A percentile compares a stretch with the other conserved stretches of the same genome.
Evolutionary conservation across 2,329 filamentous ascomycete genomes (phyloP).

Genomic region (Pochonia chlamydosporia): DNA sequence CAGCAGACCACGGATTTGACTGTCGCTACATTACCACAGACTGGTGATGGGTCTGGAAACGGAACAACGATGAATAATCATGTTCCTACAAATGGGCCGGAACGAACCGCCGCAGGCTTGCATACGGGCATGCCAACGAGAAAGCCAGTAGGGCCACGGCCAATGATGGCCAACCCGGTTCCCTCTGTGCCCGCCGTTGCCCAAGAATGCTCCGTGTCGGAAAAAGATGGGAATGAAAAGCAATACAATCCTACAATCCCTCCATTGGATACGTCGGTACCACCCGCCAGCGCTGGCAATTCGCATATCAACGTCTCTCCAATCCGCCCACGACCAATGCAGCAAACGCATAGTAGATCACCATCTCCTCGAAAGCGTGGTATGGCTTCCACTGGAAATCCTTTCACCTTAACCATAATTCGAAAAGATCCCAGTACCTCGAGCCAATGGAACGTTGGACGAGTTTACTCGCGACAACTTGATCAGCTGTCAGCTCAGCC

Average conservation of each 20-base stretch:
- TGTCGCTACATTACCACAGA: not conserved
- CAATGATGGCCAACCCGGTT: slow-evolving; percentile 6
- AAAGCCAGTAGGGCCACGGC: slow-evolving; percentile 23
- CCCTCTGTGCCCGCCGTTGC: not conserved
- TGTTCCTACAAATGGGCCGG: not conserved
- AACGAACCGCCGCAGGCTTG: slow-evolving; percentile 10
- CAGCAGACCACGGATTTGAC: not conserved
- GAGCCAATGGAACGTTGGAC: slow-evolving; percentile 71
- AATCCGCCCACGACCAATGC: not conserved
- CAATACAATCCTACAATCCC: not conserved
- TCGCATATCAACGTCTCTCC: not conserved
- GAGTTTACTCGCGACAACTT: slow-evolving; percentile 50
- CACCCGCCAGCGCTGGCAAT: not conserved
- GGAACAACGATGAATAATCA: slow-evolving; percentile 3
- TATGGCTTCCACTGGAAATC: slow-evolving; percentile 23
- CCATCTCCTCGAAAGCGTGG: slow-evolving; percentile 31
- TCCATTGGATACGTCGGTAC: not conserved
- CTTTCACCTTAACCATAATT: slow-evolving; percentile 59
- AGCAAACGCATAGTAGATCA: slow-evolving; percentile 18
- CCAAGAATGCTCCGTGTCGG: not conserved
- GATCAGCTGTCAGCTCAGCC: slow-evolving; percentile 24
- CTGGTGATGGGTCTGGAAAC: not conserved
- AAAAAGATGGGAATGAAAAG: not conserved
- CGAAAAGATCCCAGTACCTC: slow-evolving; percentile 66
- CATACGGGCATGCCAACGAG: slow-evolving; percentile 15